phyloP scores from a whole-genome alignment of 139 green algal species.

The Asterochloris sp. region DNA sequence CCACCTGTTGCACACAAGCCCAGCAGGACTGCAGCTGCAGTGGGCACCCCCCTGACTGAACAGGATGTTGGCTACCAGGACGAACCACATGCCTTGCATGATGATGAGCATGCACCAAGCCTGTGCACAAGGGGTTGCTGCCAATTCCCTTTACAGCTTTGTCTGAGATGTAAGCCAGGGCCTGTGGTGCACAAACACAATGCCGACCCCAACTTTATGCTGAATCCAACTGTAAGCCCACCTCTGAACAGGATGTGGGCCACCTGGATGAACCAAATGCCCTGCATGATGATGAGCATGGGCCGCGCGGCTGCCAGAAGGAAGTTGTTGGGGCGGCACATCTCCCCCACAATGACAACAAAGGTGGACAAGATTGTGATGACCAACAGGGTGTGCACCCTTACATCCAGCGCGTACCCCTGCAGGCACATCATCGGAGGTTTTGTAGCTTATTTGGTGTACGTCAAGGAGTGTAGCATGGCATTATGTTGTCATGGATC shows the following conservation, averaged over 20 bases:
- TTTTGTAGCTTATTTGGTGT: too few species aligned
- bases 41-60: conserved; percentile 4
- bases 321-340: conserved; percentile 22
- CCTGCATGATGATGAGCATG: conserved; percentile 44
- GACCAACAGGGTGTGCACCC: conserved; percentile 50
- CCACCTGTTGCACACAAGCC: too few species aligned
- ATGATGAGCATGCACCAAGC: conserved; percentile 33
- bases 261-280: conserved; percentile 52
- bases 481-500: too few species aligned
- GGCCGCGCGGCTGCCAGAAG: conserved; percentile 29
- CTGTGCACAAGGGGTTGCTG: neutral
- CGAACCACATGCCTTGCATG: conserved; percentile 53
- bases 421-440: conserved; percentile 30
- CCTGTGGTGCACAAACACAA: too few species aligned
- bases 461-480: too few species aligned
- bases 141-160: too few species aligned
- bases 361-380: conserved; percentile 34
- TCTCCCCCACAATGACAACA: conserved; percentile 32
- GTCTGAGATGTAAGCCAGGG: too few species aligned
- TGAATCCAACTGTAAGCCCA: neutral
- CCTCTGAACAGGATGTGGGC: conserved; percentile 45
- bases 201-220: too few species aligned
- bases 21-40: too few species aligned
- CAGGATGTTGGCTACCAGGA: conserved; percentile 49
- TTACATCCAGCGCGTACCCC: conserved; percentile 15